These are phyloP conservation scores for Apiotrichum veenhuisii DNA, from an alignment of 1,284 basidiomycete species.

Conservation along the genomic window DNA sequence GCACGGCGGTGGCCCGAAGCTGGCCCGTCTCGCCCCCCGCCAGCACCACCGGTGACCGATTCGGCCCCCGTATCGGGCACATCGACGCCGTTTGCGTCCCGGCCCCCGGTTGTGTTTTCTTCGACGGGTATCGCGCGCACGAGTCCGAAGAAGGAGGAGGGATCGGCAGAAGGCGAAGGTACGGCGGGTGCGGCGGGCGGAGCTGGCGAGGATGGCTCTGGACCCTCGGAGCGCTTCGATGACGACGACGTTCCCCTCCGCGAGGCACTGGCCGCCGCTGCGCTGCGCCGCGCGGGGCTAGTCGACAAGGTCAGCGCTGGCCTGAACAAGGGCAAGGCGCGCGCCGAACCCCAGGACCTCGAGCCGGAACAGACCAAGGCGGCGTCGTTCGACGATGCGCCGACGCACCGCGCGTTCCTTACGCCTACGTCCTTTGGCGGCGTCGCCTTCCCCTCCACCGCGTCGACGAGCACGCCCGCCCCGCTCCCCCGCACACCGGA, in stretches of 20 bases:
- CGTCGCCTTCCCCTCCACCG: neutral
- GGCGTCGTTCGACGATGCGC: conserved; percentile 9
- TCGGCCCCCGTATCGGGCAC: conserved; percentile 18
- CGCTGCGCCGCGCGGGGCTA: conserved; percentile 4
- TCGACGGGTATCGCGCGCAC: conserved; percentile 14
- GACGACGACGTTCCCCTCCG: conserved; percentile 15
- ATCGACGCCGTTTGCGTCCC: conserved; percentile 38
- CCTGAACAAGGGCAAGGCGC: conserved; percentile 9
- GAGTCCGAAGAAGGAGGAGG: neutral
- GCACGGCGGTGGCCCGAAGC: conserved; percentile 17
- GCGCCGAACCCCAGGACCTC: neutral
- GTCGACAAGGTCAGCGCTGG: conserved; percentile 10
- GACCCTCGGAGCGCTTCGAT: conserved; percentile 42
- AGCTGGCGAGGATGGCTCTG: neutral
- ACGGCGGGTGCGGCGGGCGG: neutral
- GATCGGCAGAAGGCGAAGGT: neutral
- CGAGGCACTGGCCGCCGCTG: conserved; percentile 12
- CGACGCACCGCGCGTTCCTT: conserved; percentile 16
- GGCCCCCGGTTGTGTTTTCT: conserved; percentile 37
- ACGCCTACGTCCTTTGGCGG: conserved; percentile 1
- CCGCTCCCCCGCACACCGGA: conserved; percentile 2
- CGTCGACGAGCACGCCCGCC: neutral
- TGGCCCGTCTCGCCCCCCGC: neutral
- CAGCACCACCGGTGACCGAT: neutral
- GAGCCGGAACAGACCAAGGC: neutral